Conservation (phyloP, 371 early-diverging fungal species). For the Syncephalastrum monosporum region DNA sequence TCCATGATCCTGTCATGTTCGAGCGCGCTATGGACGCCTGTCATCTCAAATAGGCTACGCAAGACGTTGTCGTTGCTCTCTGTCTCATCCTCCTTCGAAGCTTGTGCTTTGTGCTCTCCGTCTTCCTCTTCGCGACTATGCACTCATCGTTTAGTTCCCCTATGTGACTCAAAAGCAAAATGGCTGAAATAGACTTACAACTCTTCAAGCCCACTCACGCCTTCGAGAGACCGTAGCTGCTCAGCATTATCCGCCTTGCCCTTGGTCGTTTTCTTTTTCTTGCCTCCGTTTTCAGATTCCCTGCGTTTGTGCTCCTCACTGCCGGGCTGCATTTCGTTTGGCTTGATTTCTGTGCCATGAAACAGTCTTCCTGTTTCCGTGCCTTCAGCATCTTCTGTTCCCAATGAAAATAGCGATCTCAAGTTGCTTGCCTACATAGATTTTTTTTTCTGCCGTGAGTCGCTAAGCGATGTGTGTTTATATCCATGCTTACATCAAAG, state of each 20-base stretch:
- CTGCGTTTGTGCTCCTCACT: slow-evolving; percentile 15
- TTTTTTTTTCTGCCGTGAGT: background rate
- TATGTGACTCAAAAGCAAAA: slow-evolving; percentile 8
- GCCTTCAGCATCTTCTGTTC: slow-evolving; percentile 52
- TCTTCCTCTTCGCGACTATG: slow-evolving; percentile 25
- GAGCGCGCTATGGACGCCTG: slow-evolving; percentile 83
- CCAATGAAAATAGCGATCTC: slow-evolving; percentile 83
- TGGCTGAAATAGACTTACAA: slow-evolving; percentile 39
- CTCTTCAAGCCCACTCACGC: slow-evolving; percentile 55
- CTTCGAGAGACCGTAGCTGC: slow-evolving; percentile 43
- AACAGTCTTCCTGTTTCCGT: slow-evolving; percentile 76
- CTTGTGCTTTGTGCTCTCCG: slow-evolving; percentile 17
- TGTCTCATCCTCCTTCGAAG: slow-evolving; percentile 17
- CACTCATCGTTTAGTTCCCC: slow-evolving; percentile 11
- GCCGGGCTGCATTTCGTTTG: slow-evolving; percentile 12
- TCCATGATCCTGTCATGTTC: slow-evolving; percentile 87
- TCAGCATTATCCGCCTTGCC: slow-evolving; percentile 24
- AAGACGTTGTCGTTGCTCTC: slow-evolving; percentile 58
- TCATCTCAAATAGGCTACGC: slow-evolving; percentile 72
- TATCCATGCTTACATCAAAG: slow-evolving; percentile 61
- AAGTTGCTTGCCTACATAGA: slow-evolving; percentile 61
- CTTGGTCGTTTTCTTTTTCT: slow-evolving; percentile 28
- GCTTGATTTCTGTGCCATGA: slow-evolving; percentile 57
- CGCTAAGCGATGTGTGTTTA: too few species aligned
- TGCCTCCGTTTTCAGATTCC: slow-evolving; percentile 4